Evolutionary conservation across 2,329 filamentous ascomycete species (phyloP), one percentile per base, ranked within the genome.

Genomic region (Sporothrix mexicana): DNA sequence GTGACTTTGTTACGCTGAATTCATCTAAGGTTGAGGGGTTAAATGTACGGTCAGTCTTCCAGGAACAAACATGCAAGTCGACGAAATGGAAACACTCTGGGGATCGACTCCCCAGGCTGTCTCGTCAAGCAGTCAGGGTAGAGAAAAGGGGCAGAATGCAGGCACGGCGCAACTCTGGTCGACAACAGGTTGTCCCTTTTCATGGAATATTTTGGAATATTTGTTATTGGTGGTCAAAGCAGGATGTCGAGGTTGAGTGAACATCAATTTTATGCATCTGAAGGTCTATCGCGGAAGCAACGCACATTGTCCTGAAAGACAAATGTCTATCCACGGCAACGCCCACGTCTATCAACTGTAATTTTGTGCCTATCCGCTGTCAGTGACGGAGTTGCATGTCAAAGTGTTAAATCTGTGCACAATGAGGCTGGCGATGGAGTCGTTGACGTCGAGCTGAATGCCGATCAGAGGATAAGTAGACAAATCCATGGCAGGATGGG

Each of bases 71-170:
- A 62, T 15, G 15, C 15, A 43, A 62, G 15, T 20, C 59, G 10
- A 62, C 59, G 17, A 45, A 45, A 43, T 45, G 17, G 59, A 62
- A 62, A 62, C 45, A 20, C 30, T 36, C 30, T 36, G 30, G 30
- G 30, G 30, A n/a, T 36, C 30, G 30, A 5, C 30, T 6, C 30
- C 5, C 59, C 59, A 62, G 59, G 36, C 36, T 59, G 25, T 57
- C 30, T 36, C 53, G 23, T 10, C 55, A 55, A 17, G 55, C n/a
- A 36, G 25, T 36, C 12, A 59, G 55, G 36, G 25, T 23, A 59
- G 55, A 59, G 55, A 59, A 59, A 59, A 59, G 55, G 55, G 55
- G 55, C 55, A 59, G 17, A 13, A 36, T 59, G 25, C 55, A 59
- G 55, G 55, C 23, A 59, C 55, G 55, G 55, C 55, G 55, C 55